phyloP scores from a whole-genome alignment of 345 rosid genomes.

The Pistacia atlantica region DNA sequence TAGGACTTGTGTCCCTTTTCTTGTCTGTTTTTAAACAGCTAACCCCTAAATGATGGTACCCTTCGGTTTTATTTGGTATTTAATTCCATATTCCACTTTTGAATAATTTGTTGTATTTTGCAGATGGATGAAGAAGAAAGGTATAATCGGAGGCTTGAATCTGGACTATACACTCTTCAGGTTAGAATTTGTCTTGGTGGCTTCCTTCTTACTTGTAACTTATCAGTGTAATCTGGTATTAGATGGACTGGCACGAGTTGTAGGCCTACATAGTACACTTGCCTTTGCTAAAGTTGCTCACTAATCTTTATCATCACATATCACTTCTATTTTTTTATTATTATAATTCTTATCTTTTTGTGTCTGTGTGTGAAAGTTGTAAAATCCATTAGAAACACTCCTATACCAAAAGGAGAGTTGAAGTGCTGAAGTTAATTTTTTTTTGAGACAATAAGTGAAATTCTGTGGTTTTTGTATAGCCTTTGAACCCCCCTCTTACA shows the following conservation, averaged over 20 bases:
- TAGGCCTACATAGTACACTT: neutral
- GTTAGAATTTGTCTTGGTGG: conserved; percentile 36
- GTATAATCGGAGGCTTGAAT: conserved; percentile 79
- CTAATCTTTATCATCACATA: neutral
- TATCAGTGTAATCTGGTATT: conserved; percentile 5
- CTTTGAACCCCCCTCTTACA: too few relatives aligned
- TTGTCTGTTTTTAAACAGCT: too few relatives aligned
- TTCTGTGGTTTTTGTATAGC: too few relatives aligned
- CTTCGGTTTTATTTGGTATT: neutral
- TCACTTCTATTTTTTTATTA: neutral
- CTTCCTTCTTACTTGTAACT: neutral
- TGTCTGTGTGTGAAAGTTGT: neutral
- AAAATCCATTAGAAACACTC: neutral
- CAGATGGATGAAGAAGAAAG: conserved; percentile 95
- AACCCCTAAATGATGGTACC: too few relatives aligned
- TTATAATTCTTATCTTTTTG: too few relatives aligned
- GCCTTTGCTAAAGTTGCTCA: neutral
- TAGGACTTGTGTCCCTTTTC: too few relatives aligned
- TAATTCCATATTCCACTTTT: conserved; percentile 10
- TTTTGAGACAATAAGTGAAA: neutral
- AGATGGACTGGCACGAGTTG: neutral
- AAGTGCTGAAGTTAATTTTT: neutral
- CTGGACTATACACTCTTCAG: conserved; percentile 97
- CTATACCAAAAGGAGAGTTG: neutral
- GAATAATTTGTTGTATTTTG: conserved; percentile 13